Conservation (phyloP, 2,329 filamentous ascomycete species). For the Phialophora macrospora region DNA sequence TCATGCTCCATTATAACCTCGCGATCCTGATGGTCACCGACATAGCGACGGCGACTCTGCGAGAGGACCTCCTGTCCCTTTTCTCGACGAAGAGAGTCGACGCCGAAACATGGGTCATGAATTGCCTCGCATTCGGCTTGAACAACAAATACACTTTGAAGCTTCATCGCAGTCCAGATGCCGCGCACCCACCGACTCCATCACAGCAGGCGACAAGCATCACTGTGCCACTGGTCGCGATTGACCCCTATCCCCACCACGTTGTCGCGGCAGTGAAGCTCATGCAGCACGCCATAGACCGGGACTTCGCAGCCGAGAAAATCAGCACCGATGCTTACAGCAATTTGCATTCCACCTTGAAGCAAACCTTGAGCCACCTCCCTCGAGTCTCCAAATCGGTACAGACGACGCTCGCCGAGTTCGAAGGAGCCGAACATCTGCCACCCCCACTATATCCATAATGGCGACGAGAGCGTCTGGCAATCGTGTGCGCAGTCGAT, state of each 20-base stretch:
- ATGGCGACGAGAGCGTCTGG: background rate
- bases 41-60: constrained; percentile 39
- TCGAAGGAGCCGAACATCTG: constrained; percentile 20
- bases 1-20: constrained; percentile 43
- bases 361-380: constrained; percentile 40
- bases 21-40: constrained; percentile 42
- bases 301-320: constrained; percentile 38
- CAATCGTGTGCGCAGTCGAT: background rate
- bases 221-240: constrained; percentile 40
- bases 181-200: constrained; percentile 2
- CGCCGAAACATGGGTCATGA: constrained; percentile 41
- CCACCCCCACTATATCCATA: constrained; percentile 18
- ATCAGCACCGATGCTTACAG: constrained; percentile 38
- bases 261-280: constrained; percentile 42
- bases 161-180: constrained; percentile 5
- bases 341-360: constrained; percentile 39
- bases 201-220: constrained; percentile 15
- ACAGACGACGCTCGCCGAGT: constrained; percentile 33
- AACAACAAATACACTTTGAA: constrained; percentile 39
- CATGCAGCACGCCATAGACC: constrained; percentile 41
- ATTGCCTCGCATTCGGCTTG: constrained; percentile 42
- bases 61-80: constrained; percentile 39
- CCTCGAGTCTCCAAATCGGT: constrained; percentile 43
- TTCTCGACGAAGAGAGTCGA: constrained; percentile 37
- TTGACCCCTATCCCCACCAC: constrained; percentile 44